Percentiles rank a stretch among this genome's conserved stretches.
phyloP scores from a whole-genome alignment of 106 monocot species.

The Narthecium ossifragum region DNA sequence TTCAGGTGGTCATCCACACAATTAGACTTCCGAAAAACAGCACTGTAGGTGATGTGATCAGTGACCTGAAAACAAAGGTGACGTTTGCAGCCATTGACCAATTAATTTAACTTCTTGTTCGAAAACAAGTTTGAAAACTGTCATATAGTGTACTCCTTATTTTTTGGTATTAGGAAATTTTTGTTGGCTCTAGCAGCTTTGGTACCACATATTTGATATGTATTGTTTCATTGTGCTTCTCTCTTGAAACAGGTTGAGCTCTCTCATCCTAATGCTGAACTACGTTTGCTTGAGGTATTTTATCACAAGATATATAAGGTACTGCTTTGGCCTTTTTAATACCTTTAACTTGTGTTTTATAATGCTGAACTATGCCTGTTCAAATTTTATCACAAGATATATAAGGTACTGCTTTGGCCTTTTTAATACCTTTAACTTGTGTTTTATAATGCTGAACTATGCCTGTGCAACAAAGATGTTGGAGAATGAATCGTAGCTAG shows the following conservation, averaged over 20 bases:
- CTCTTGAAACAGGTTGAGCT: constrained; percentile 60
- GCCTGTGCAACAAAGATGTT: neutral
- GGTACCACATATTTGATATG: constrained; percentile 1
- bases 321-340: neutral
- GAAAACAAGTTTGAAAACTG: neutral
- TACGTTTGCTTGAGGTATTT: constrained; percentile 77
- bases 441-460: neutral
- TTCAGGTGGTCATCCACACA: constrained; percentile 73
- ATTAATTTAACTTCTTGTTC: neutral
- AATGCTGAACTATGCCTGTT: neutral
- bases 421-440: neutral
- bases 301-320: constrained; percentile 94
- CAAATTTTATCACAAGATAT: neutral
- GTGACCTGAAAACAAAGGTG: constrained; percentile 88
- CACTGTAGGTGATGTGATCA: constrained; percentile 90
- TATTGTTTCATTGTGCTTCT: neutral
- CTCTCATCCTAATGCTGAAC: constrained; percentile 69
- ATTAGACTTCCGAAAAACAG: constrained; percentile 94
- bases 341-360: too few species aligned
- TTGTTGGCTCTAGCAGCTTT: neutral
- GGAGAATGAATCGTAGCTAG: too few species aligned
- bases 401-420: constrained; percentile 39
- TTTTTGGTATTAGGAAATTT: neutral
- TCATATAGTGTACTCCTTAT: neutral
- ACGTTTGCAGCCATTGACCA: neutral